A percentile compares a stretch with the other conserved stretches of the same genome.
phyloP scores from a whole-genome alignment of 2,329 filamentous ascomycete genomes.

The Penicillium sp. region DNA sequence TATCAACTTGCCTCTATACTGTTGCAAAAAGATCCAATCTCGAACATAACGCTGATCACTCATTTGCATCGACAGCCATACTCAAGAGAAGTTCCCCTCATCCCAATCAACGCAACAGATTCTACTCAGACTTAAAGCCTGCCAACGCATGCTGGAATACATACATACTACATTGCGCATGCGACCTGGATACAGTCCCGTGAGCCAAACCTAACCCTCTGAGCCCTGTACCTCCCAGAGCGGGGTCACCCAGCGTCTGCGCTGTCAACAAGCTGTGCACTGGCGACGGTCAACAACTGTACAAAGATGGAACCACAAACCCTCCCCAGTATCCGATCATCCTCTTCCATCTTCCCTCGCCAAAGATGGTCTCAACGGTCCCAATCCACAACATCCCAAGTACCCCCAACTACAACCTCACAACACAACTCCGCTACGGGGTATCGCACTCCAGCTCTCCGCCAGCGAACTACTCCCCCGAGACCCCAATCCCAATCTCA shows the following conservation, averaged over 20 bases:
- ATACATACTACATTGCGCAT: constrained; percentile 20
- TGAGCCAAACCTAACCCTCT: constrained; percentile 16
- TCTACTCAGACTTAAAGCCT: neutral
- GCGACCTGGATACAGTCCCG: constrained; percentile 19
- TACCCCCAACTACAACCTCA: constrained; percentile 21
- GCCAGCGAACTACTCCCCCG: constrained; percentile 32
- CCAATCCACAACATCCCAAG: constrained; percentile 25
- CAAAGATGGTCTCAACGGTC: constrained; percentile 33
- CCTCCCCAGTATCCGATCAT: constrained; percentile 26
- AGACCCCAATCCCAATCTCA: constrained; percentile 24
- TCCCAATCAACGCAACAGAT: neutral
- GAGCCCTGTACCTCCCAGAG: constrained; percentile 15
- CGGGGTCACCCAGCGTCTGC: constrained; percentile 20
- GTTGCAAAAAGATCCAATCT: no score
- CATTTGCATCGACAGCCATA: neutral
- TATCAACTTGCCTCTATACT: no score
- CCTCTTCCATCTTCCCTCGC: constrained; percentile 29
- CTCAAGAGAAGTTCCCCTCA: neutral
- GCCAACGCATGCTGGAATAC: constrained; percentile 19
- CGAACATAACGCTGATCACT: neutral
- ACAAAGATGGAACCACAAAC: constrained; percentile 35
- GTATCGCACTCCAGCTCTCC: constrained; percentile 32
- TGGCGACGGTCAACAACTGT: neutral
- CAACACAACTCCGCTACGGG: constrained; percentile 27
- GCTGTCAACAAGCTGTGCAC: constrained; percentile 13